These are phyloP conservation scores for Trypanosoma cruzi DNA, from an alignment of 208 protist genomes.

Conservation along the genomic window DNA sequence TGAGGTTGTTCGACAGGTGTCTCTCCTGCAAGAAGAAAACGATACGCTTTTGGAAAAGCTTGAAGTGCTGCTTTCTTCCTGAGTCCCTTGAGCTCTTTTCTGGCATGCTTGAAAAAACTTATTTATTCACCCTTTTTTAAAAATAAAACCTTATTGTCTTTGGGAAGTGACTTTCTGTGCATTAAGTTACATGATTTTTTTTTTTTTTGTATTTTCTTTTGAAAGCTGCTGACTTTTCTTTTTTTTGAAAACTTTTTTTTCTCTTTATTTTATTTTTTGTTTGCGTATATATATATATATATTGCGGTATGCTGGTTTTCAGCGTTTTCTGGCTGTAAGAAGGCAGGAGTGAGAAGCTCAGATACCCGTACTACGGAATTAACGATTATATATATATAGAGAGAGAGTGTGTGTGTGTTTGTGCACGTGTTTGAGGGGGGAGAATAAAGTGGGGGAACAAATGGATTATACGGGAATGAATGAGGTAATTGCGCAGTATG, in stretches of 20 bases:
- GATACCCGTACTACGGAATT: background rate
- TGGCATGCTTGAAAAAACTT: background rate
- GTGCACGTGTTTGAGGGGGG: background rate
- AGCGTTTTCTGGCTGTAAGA: background rate
- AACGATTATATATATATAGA: too few relatives aligned
- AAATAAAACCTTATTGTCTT: background rate
- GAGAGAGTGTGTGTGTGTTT: background rate
- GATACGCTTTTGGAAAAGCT: constrained; percentile 60
- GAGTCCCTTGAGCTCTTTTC: background rate
- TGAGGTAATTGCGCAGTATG: background rate
- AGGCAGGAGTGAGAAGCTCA: background rate
- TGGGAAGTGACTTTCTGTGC: background rate
- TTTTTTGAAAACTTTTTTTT: constrained; percentile 1
- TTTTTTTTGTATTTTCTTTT: constrained; percentile 13
- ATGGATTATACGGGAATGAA: background rate
- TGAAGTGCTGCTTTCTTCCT: constrained; percentile 44
- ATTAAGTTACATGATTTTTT: background rate
- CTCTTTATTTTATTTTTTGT: background rate
- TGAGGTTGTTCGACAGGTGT: constrained; percentile 63
- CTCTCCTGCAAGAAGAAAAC: constrained; percentile 60
- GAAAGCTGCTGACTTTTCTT: background rate
- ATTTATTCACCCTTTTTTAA: background rate
- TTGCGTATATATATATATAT: background rate
- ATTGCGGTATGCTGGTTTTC: background rate
- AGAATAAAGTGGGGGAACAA: constrained; percentile 12